Base-by-base conservation (phyloP, 139 green algal species). In the Chloropicon primus region DNA sequence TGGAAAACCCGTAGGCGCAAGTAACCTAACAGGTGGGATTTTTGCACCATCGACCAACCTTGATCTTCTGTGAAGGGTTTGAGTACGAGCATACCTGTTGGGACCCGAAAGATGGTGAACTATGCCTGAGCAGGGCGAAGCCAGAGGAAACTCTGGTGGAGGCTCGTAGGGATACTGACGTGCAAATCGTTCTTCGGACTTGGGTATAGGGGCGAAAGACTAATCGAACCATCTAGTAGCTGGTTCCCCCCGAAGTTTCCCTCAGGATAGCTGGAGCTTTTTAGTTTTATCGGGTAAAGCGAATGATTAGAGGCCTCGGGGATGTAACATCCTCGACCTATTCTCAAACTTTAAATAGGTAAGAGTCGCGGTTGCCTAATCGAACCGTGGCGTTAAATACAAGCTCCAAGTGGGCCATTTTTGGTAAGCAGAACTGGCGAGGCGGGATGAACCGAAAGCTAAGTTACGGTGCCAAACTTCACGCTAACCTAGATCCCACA, bases 351-450 rank as follows among this genome's bases (percentile, higher is more conserved):
- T 77, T 26, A 24, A 22, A 72, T 76, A 23, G 80, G 75, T 77
- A 80, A 90, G 83, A 83, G 83, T 79, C 74, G 75, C 83, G 81
- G 85, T 93, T 93, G 87, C 91, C 93, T 92, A 86, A 91, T 84
- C 93, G 89, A 92, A 93, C 85, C 80, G 41, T 74, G 87, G 85
- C 89, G 84, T 79, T 85, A 84, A 91, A 94, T 92, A 85, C 83
- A 86, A 94, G 88, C 84, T 92, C 86, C 82, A 92, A 92, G 89
- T 92, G 89, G 89, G 90, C 88, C 89, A 93, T 93, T 94, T 96
- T 94, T 78, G 86, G 80, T 84, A 90, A 90, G 80, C 80, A 90
- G 79, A 83, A 74, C 80, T 72, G 85, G 84, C 83, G 54, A 89
- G 73, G 89, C 85, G 86, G 86, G 88, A 90, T 90, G 29, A 90